Evolutionary conservation across 257 asterid genomes (phyloP), one percentile per base, ranked within the genome.

Genomic region (Jacaranda copaia): DNA sequence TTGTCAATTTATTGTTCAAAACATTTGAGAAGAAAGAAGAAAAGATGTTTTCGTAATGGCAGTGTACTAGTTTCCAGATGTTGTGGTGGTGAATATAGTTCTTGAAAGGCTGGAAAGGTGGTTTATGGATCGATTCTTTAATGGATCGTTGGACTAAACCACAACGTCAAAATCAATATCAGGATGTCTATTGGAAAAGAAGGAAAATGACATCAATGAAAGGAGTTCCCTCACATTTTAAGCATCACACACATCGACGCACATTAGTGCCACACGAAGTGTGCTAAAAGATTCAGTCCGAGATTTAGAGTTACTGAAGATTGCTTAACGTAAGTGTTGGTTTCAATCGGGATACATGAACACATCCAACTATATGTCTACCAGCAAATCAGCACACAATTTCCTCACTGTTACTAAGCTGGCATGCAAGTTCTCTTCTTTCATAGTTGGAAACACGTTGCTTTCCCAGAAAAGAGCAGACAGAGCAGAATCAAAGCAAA

Each of bases 361-460:
- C 36, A 38, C 12, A 42, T 77, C 61, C 13, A 14, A 8, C 39
- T 13, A 35, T 13, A 35, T 20, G 39, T 40, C 19, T 71, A 53
- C 35, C 64, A 35, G 72, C 72, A 18, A 42, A 76, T 55, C 4
- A 53, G 59, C 49, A 38, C 35, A 60, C n/a, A 32, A 59, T 73
- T 73, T 46, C 18, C 25, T 55, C 38, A 10, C 65, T 51, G 56
- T 7, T 46, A 48, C n/a, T 4, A 16, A 51, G 39, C 16, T 63
- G 18, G 15, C 6, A 63, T 10, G n/a, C 65, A 10, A 65, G 57
- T 39, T 68, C 16, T 68, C 57, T 20, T 56, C 10, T 55, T 12
- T 64, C 20, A 48, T 14, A 77, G 85, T 81, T 73, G 85, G 60
- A 51, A 77, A 77, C 85, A 81, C 77, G 85, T 81, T 65, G 75